Percentiles rank a stretch among this genome's conserved stretches.
These are phyloP conservation scores for Epichloe uncinata DNA, from an alignment of 2,329 filamentous ascomycete species.

Conservation along the genomic window DNA sequence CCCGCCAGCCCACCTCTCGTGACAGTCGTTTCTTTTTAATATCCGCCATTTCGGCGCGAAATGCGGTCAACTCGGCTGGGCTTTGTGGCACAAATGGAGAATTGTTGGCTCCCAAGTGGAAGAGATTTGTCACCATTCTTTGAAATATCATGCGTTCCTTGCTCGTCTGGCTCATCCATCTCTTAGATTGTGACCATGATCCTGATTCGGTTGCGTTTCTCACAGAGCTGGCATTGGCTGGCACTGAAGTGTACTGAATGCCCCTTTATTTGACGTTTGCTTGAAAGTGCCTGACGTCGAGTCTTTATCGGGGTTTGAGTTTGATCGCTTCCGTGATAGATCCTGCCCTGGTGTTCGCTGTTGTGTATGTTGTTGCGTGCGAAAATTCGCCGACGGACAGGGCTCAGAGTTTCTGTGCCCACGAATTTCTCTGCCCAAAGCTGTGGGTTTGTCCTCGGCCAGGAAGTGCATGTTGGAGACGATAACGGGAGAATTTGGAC, in stretches of 20 bases:
- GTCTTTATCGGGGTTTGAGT: background rate
- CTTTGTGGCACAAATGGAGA: conserved; percentile 25
- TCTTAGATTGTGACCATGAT: conserved; percentile 25
- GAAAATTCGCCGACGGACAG: background rate
- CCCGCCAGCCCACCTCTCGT: conserved; percentile 12
- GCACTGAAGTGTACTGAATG: background rate
- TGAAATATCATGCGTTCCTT: conserved; percentile 21
- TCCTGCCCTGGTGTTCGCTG: background rate
- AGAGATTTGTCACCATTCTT: conserved; percentile 23
- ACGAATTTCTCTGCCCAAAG: background rate
- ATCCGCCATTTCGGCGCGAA: conserved; percentile 19
- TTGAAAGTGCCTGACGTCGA: background rate
- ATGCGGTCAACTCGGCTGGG: conserved; percentile 20
- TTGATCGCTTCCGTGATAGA: background rate
- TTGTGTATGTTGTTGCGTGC: background rate
- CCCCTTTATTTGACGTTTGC: background rate
- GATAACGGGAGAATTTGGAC: background rate
- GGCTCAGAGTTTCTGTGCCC: background rate
- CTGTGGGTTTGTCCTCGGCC: background rate
- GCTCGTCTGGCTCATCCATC: conserved; percentile 24
- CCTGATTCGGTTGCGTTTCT: conserved; percentile 10
- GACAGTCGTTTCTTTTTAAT: conserved; percentile 13
- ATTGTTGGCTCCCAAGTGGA: conserved; percentile 21
- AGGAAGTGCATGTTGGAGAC: background rate
- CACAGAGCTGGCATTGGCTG: background rate